phyloP scores from a whole-genome alignment of 2,329 filamentous ascomycete genomes.

The Chaetomiaceae sp. region DNA sequence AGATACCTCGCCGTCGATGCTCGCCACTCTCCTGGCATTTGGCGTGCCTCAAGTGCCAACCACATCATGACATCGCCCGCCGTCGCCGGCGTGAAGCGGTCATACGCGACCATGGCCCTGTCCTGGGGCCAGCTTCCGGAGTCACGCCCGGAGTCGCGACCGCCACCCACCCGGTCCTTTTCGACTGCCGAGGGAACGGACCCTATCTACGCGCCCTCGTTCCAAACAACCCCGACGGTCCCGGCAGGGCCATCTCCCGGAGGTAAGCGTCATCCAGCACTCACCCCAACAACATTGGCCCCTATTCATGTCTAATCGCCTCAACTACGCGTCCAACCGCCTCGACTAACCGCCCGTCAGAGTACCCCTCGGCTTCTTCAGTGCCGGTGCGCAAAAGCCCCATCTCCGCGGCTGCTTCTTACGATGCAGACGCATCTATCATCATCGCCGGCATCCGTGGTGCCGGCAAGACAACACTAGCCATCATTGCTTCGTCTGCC shows the following conservation, averaged over 20 bases:
- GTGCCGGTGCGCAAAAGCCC: constrained; percentile 13
- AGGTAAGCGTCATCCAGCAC: constrained; percentile 6
- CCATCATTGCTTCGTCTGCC: constrained; percentile 68
- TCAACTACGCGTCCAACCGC: neutral
- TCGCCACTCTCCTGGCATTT: neutral
- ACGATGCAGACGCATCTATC: constrained; percentile 61
- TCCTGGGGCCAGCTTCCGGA: constrained; percentile 9
- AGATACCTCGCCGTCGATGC: neutral
- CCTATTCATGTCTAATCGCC: no score
- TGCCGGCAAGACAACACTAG: constrained; percentile 70
- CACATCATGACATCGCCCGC: constrained; percentile 19
- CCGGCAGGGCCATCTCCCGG: neutral
- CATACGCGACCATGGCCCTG: constrained; percentile 23
- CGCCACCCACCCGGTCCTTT: constrained; percentile 7
- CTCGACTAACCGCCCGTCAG: constrained; percentile 13
- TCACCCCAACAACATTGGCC: no score
- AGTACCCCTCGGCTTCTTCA: constrained; percentile 18
- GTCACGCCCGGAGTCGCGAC: constrained; percentile 1
- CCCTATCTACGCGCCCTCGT: neutral
- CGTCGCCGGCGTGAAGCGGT: constrained; percentile 26
- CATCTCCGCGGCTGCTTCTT: constrained; percentile 33
- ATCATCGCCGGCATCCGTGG: constrained; percentile 69
- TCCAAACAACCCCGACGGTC: neutral
- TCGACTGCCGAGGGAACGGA: constrained; percentile 3
- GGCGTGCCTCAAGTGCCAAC: neutral